A percentile compares a stretch with the other conserved stretches of the same genome.
Evolutionary conservation across 2,329 filamentous ascomycete genomes (phyloP).

Genomic region (Bimuria novae-zelandiae): DNA sequence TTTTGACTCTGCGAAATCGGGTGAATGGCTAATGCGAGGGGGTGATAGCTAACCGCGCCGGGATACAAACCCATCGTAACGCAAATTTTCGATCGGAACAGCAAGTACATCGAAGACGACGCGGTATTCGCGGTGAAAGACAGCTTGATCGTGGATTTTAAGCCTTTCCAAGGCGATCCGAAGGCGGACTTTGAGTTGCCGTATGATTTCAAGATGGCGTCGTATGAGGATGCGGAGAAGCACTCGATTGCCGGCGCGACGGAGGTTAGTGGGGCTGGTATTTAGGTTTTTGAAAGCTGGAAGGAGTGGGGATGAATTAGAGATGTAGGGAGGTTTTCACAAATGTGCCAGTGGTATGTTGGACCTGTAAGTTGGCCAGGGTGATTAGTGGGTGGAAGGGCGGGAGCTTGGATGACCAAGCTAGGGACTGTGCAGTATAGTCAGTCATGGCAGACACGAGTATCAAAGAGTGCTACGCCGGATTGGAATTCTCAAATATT

Average conservation of each 20-base stretch:
- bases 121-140: constrained; percentile 66
- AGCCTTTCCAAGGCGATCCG: constrained; percentile 55
- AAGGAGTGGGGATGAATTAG: no score
- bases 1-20: no score
- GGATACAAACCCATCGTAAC: constrained; percentile 73
- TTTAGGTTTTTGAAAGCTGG: no score
- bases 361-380: no score
- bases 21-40: neutral
- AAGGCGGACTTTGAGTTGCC: constrained; percentile 59
- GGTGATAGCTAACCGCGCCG: constrained; percentile 56
- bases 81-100: constrained; percentile 74
- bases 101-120: constrained; percentile 65
- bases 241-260: constrained; percentile 31
- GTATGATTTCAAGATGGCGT: constrained; percentile 56
- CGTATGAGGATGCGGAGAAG: constrained; percentile 42
- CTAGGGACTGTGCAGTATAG: no score
- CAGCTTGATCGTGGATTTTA: constrained; percentile 62
- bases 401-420: no score
- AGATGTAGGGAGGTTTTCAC: no score
- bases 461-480: no score
- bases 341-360: no score
- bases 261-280: constrained; percentile 25
- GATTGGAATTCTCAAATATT: no score
- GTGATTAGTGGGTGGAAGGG: no score
- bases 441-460: no score